Base-by-base conservation (phyloP, 768 basidiomycete species). In the Boletus vermiculosoides region DNA sequence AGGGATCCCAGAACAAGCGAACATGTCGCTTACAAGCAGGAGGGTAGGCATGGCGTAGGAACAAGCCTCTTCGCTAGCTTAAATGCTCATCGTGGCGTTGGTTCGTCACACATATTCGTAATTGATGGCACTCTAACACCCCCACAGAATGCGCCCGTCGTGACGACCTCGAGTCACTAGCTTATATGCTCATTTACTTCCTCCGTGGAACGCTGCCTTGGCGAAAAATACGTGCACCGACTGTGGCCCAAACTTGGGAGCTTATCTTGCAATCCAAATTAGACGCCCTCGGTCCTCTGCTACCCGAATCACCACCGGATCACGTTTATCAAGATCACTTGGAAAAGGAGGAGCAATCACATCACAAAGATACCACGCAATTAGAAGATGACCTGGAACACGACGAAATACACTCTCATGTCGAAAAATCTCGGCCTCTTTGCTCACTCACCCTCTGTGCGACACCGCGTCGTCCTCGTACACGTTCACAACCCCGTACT, bases 121-220 rank as follows among this genome's bases (percentile, higher is more conserved):
- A 31, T 25, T 11, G 11, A 11, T 18, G 12, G 4, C 6, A 28
- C 9, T 15, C 45, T 50, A 36, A 59, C 37, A 22, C 33, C 22
- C 1, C 16, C 28, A 51, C 68, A 85, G 89, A 92, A 71, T 85
- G 83, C 12, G 87, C 87, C 7, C 82, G 89, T 47, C 80, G 90
- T 39, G 90, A 92, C 62, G 90, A 92, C 66, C 80, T 92, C 55
- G 89, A 91, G 72, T 85, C 85, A 0, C 76, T 92, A 8, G 86
- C 90, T 0, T 92, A 92, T 73, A 88, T 90, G 87, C 80, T 91
- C 57, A 83, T 90, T 42, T 90, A 91, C 65, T 90, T 92, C 70
- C 72, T 90, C 15, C 85, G 88, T 6, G 88, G 90, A 16, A 85
- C 84, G 0, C 76, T 91, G 3, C 90, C 90, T 1, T 92, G 90